These are phyloP conservation scores for Aeminium ludgeri DNA, from an alignment of 495 filamentous ascomycete species.

Conservation along the genomic window DNA sequence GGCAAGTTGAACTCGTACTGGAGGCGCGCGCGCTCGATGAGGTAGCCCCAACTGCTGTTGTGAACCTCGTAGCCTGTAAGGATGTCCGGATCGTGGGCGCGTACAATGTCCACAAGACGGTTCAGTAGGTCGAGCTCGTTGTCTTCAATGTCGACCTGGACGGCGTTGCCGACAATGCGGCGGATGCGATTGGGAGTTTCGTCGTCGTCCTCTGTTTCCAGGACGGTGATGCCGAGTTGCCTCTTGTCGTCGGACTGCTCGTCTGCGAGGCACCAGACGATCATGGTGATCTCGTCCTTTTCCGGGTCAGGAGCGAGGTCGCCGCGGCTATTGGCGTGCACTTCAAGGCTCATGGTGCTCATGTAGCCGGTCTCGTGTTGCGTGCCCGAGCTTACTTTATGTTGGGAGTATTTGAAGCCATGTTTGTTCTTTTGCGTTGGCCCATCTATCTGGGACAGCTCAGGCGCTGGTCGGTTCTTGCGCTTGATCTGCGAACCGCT, in stretches of 20 bases:
- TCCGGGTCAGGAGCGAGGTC: constrained; percentile 71
- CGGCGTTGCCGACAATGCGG: constrained; percentile 29
- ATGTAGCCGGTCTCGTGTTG: constrained; percentile 83
- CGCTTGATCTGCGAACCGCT: constrained; percentile 4
- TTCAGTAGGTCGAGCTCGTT: constrained; percentile 74
- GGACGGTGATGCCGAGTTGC: constrained; percentile 49
- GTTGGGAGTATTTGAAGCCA: constrained; percentile 79
- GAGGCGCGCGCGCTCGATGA: constrained; percentile 72
- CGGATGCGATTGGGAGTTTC: constrained; percentile 27
- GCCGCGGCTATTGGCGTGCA: constrained; percentile 85
- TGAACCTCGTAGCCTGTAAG: constrained; percentile 94
- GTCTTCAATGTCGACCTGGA: constrained; percentile 54
- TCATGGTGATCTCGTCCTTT: constrained; percentile 70
- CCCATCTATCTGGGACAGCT: constrained; percentile 73
- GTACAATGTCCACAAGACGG: constrained; percentile 70
- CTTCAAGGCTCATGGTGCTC: constrained; percentile 87
- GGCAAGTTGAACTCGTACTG: constrained; percentile 83
- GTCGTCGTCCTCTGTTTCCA: constrained; percentile 37
- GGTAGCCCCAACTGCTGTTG: constrained; percentile 80
- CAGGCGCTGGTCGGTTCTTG: constrained; percentile 12
- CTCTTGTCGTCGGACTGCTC: constrained; percentile 49
- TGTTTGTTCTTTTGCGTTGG: constrained; percentile 72
- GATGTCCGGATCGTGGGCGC: constrained; percentile 74
- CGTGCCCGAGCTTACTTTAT: constrained; percentile 53
- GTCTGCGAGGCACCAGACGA: constrained; percentile 65